These are phyloP conservation scores for Capsella rubella DNA, from an alignment of 441 rosid genomes.

Conservation along the genomic window DNA sequence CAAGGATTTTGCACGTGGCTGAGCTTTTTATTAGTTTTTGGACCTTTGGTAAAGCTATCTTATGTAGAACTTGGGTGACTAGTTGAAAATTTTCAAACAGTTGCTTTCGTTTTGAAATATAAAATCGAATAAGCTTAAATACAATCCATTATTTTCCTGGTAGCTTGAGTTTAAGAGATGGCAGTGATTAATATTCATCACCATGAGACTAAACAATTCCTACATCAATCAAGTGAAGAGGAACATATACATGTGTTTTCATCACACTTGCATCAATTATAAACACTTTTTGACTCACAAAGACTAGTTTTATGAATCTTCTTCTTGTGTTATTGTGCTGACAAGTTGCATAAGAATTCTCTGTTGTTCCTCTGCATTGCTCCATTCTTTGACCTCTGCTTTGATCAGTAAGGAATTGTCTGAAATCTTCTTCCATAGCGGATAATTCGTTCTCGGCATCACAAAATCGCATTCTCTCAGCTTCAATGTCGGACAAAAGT, in stretches of 20 bases:
- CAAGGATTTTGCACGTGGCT: slow-evolving; percentile 11
- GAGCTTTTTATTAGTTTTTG: background rate
- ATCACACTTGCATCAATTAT: slow-evolving; percentile 1
- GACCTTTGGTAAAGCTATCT: too few relatives aligned
- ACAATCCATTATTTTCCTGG: background rate
- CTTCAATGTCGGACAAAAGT: slow-evolving; percentile 76
- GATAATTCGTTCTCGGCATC: slow-evolving; percentile 79
- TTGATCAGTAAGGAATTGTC: slow-evolving; percentile 56
- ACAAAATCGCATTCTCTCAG: slow-evolving; percentile 62
- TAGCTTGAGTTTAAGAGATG: slow-evolving; percentile 10
- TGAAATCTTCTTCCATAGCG: slow-evolving; percentile 60
- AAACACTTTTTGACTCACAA: background rate
- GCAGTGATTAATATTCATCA: slow-evolving; percentile 7
- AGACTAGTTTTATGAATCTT: background rate
- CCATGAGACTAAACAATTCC: slow-evolving; percentile 12
- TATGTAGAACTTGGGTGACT: background rate
- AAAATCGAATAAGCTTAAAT: background rate
- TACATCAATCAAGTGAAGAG: slow-evolving; percentile 9
- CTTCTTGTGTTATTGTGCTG: slow-evolving; percentile 42
- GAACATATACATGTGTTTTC: slow-evolving; percentile 2
- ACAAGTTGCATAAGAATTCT: slow-evolving; percentile 57
- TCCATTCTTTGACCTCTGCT: slow-evolving; percentile 83
- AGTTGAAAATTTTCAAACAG: background rate
- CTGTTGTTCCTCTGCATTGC: slow-evolving; percentile 62
- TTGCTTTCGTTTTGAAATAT: background rate